Evolutionary conservation across 1,284 basidiomycete genomes (phyloP), one percentile per base, ranked within the genome.

Genomic region (Takashimella koratensis): DNA sequence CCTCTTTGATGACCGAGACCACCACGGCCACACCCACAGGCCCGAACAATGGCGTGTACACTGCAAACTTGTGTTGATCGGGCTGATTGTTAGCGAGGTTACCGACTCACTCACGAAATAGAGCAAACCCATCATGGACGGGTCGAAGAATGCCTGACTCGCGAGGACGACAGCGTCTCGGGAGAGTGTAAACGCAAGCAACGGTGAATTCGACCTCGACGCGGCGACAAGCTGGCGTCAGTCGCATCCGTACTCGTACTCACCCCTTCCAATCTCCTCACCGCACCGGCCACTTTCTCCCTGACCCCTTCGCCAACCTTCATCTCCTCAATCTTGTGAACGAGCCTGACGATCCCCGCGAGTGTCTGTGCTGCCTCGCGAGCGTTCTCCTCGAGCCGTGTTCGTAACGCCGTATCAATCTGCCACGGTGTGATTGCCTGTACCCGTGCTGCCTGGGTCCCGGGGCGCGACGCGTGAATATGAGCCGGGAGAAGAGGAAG

Each of bases 111-210:
- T 68, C 25, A 79, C 78, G 76, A 98, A 98, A 74, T 99, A 99
- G 22, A 98, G 80, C 66, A 97, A 76, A 5, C 89, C 93, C 63
- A 98, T 79, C 94, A 98, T 98, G 30, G 86, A 87, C 0, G 94
- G 96, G 71, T 93, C 90, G 78, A 96, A 98, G 79, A 98, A 98
- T 0, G 96, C 96, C 41, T 86, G 81, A 13, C 90, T 94, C 2
- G 93, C 84, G 36, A 88, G 79, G 0, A 78, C 80, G 27, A 86
- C 76, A 0, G 93, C 90, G 56, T 80, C 74, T 5, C 83, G 80
- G 1, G 89, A 87, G 60, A 84, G 79, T 42, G 77, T 71, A 43
- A 93, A 80, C 0, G 83, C 58, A 5, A 58, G 21, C 13, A 57
- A 52, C 1, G 53, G 53, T 11, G 50, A 45, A 23, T 12, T 21